A percentile compares a stretch with the other conserved stretches of the same genome.
These are phyloP conservation scores for Alnus rubra DNA, from an alignment of 306 rosid species.

Conservation along the genomic window DNA sequence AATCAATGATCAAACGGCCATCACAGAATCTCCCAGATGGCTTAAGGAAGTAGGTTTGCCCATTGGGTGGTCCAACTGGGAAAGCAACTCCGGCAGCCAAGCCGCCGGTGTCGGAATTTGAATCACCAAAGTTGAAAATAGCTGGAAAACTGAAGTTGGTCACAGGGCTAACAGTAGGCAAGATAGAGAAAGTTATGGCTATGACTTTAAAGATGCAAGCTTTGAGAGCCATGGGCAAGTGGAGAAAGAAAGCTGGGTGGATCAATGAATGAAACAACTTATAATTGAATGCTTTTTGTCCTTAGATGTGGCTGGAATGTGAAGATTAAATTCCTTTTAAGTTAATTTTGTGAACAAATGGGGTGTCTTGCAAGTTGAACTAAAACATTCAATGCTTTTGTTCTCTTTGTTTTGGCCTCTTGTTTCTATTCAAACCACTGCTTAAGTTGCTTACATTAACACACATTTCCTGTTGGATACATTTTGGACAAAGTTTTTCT, in stretches of 20 bases:
- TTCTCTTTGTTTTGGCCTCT: neutral
- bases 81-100: slow-evolving; percentile 35
- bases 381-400: neutral
- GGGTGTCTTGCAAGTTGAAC: slow-evolving; percentile 32
- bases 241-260: neutral
- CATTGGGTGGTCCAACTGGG: slow-evolving; percentile 26
- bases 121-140: slow-evolving; percentile 46
- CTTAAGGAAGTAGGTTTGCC: slow-evolving; percentile 28
- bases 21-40: slow-evolving; percentile 42
- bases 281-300: too few relatives aligned
- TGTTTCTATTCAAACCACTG: too few relatives aligned
- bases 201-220: slow-evolving; percentile 8
- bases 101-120: slow-evolving; percentile 47
- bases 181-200: slow-evolving; percentile 6
- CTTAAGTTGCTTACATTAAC: too few relatives aligned
- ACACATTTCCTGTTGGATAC: too few relatives aligned
- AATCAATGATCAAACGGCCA: slow-evolving; percentile 48
- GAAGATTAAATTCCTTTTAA: neutral
- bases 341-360: slow-evolving; percentile 4
- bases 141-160: slow-evolving; percentile 29
- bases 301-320: neutral
- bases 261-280: neutral
- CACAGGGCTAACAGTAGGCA: slow-evolving; percentile 15
- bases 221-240: slow-evolving; percentile 20
- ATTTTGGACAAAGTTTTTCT: too few relatives aligned